phyloP scores from a whole-genome alignment of 2,329 filamentous ascomycete species.

The Aphanoascus verrucosus region DNA sequence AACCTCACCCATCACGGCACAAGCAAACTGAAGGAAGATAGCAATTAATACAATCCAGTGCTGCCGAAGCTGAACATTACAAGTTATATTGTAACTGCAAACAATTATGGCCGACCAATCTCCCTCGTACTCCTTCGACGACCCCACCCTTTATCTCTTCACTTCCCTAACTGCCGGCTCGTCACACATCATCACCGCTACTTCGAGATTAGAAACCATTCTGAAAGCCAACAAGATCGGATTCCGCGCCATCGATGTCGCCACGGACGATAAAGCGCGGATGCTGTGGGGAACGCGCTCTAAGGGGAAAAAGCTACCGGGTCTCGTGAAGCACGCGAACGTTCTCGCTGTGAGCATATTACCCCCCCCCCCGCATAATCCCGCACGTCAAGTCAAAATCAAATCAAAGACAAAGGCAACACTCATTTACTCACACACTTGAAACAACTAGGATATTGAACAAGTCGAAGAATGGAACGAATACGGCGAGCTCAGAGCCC shows the following conservation, averaged over 20 bases:
- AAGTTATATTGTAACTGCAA: background rate
- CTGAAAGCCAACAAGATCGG: conserved; percentile 88
- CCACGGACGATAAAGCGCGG: conserved; percentile 77
- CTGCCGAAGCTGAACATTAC: no score
- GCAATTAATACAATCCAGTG: background rate
- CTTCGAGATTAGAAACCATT: conserved; percentile 90
- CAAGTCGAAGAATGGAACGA: conserved; percentile 99
- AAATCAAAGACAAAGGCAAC: background rate
- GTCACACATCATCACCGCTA: conserved; percentile 91
- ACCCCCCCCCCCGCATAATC: background rate
- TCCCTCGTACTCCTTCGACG: conserved; percentile 34
- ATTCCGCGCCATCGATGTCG: conserved; percentile 84
- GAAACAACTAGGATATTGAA: conserved; percentile 60
- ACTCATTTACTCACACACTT: background rate
- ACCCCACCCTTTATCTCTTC: conserved; percentile 79
- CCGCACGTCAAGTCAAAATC: background rate
- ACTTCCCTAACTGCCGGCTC: conserved; percentile 92
- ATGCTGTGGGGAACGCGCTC: conserved; percentile 79
- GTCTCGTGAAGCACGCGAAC: conserved; percentile 73
- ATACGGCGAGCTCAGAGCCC: conserved; percentile 84
- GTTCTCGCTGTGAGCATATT: conserved; percentile 62
- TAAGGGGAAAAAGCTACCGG: conserved; percentile 79
- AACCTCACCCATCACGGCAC: background rate
- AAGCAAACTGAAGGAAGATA: background rate
- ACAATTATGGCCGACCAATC: conserved; percentile 27